Evolutionary conservation across 306 rosid species (phyloP), one percentile per base, ranked within the genome.

Genomic region (Lathyrus tuberosus): DNA sequence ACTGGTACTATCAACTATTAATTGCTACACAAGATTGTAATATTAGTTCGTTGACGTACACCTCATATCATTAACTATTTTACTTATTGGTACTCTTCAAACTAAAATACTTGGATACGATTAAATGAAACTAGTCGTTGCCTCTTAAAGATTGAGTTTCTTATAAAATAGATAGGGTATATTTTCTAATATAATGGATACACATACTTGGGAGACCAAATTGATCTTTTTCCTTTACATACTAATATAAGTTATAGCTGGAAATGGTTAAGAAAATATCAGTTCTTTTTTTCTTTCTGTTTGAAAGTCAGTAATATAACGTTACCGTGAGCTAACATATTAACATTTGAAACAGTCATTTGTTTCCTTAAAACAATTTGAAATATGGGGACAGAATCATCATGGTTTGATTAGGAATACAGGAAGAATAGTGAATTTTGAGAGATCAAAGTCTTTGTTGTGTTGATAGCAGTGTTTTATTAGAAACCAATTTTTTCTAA

Each of bases 1-100:
- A 11, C 40, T 38, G 73, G 22, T 54, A 69, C 16, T 40, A 15
- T 68, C 40, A 68, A 68, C 51, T 15, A 26, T 68, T 52, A 20
- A 35, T 33, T 17, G 35, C 47, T 51, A 37, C 37, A 18, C 22
- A 51, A 35, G 15, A 48, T 48, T 41, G 11, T 33, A 68, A 13
- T 68, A 20, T 33, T 47, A 33, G 48, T 37, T 3, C 53, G 47
- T 68, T 4, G 49, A 8, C 3, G 1, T 37, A 10, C 2, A 33
- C n/a, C 57, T 53, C 33, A 20, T 24, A 24, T 54, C 2, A 26
- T 56, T 26, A 56, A 12, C 7, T 56, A 56, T 56, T 56, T 13
- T 56, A 24, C 10, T 54, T 11, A 54, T 54, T 24, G 3, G 13
- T 14, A 12, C 37, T 56, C 24, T 22, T 18, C 38, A 56, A 56